Percentiles rank a stretch among this genome's conserved stretches.
Conservation (phyloP, 1,139 yeast species). For the Pneumocystis carinii region DNA sequence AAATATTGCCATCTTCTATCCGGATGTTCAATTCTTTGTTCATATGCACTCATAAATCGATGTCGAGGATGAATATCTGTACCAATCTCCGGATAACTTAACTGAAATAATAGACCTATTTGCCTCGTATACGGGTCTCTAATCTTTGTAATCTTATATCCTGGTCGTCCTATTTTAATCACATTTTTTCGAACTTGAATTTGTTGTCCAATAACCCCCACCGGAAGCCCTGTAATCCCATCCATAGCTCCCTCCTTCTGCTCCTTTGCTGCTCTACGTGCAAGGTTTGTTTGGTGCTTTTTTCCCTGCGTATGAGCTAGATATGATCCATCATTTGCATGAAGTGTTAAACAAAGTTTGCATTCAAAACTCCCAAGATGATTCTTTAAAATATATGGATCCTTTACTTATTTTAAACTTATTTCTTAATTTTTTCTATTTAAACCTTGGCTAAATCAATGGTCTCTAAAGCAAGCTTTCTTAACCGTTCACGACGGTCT, state of each 20-base stretch:
- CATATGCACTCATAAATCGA: slow-evolving; percentile 61
- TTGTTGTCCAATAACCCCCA: slow-evolving; percentile 21
- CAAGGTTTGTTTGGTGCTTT: slow-evolving; percentile 56
- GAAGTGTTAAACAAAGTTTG: slow-evolving; percentile 58
- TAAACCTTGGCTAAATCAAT: slow-evolving; percentile 41
- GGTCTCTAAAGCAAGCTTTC: slow-evolving; percentile 47
- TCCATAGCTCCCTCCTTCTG: slow-evolving; percentile 15
- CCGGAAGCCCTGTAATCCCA: slow-evolving; percentile 14
- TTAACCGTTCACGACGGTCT: slow-evolving; percentile 47
- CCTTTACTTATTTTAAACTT: slow-evolving; percentile 12
- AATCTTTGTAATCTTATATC: slow-evolving; percentile 49
- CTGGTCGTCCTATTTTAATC: slow-evolving; percentile 57
- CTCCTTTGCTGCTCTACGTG: slow-evolving; percentile 34
- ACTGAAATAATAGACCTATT: slow-evolving; percentile 46
- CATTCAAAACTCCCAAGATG: slow-evolving; percentile 67
- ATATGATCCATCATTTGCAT: slow-evolving; percentile 59
- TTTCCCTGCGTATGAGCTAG: slow-evolving; percentile 66
- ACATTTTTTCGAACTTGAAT: slow-evolving; percentile 35
- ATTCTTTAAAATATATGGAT: slow-evolving; percentile 64
- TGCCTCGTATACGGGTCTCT: slow-evolving; percentile 44
- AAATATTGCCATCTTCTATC: slow-evolving; percentile 44
- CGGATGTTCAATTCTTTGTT: slow-evolving; percentile 36
- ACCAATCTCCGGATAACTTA: slow-evolving; percentile 39
- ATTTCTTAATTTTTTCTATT: slow-evolving; percentile 19
- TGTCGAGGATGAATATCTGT: slow-evolving; percentile 40